These are phyloP conservation scores for Phytophthora boehmeriae DNA, from an alignment of 352 stramenopile species.

Conservation along the genomic window DNA sequence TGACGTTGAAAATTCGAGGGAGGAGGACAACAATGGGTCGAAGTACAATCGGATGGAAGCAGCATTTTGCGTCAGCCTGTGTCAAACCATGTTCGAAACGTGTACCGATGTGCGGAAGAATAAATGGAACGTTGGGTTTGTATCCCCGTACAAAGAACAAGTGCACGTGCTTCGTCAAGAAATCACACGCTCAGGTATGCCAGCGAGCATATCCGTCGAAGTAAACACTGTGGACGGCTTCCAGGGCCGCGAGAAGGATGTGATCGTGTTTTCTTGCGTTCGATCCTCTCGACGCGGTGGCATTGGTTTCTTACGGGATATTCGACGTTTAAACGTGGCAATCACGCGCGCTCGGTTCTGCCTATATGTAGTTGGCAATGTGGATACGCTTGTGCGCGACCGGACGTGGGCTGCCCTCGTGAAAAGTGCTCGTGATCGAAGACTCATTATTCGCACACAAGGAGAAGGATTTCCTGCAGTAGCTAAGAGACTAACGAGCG, in stretches of 20 bases:
- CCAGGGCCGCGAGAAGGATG: slow-evolving; percentile 98
- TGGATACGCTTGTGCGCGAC: slow-evolving; percentile 74
- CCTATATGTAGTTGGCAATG: slow-evolving; percentile 87
- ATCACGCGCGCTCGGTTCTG: slow-evolving; percentile 91
- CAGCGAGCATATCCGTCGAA: slow-evolving; percentile 80
- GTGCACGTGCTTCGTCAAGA: slow-evolving; percentile 79
- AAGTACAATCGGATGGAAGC: slow-evolving; percentile 85
- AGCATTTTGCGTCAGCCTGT: slow-evolving; percentile 79
- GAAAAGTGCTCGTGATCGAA: slow-evolving; percentile 67
- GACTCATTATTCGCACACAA: slow-evolving; percentile 64
- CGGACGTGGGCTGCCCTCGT: slow-evolving; percentile 83
- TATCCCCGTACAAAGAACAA: slow-evolving; percentile 99
- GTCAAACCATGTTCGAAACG: slow-evolving; percentile 61
- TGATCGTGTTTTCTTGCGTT: slow-evolving; percentile 99
- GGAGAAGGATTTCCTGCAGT: slow-evolving; percentile 49
- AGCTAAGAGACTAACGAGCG: slow-evolving; percentile 44
- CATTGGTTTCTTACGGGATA: slow-evolving; percentile 91
- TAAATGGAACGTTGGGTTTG: slow-evolving; percentile 93
- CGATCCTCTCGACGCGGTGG: slow-evolving; percentile 76
- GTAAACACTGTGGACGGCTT: slow-evolving; percentile 98
- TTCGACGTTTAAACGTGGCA: slow-evolving; percentile 90
- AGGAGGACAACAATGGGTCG: slow-evolving; percentile 80
- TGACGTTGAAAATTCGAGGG: slow-evolving; percentile 74
- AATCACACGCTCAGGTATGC: slow-evolving; percentile 56
- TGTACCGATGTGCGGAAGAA: slow-evolving; percentile 62